These are phyloP conservation scores for Neocallimastix lanati DNA, from an alignment of 192 early-diverging fungal species.

Conservation along the genomic window DNA sequence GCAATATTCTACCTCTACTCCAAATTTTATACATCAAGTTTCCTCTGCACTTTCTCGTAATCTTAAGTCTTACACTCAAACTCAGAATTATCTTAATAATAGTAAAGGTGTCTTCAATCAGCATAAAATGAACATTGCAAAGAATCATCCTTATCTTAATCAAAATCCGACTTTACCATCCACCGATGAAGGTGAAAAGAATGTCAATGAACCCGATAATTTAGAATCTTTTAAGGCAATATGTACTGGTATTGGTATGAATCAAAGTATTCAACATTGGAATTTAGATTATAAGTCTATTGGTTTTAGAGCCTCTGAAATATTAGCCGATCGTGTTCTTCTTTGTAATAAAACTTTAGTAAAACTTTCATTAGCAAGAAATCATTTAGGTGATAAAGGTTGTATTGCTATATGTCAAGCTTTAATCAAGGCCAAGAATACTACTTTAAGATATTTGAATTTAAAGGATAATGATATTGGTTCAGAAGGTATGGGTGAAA, in stretches of 20 bases:
- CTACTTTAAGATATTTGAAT: not conserved
- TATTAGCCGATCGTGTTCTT: not conserved
- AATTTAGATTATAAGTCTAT: not conserved
- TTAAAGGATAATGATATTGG: not conserved
- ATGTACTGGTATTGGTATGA: not conserved
- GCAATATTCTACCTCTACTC: not conserved
- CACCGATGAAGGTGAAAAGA: not conserved
- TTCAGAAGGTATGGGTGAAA: not conserved
- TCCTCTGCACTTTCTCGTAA: not conserved
- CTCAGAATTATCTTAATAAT: not conserved
- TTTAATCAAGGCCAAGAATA: not conserved
- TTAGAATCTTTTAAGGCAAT: not conserved
- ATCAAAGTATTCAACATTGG: not conserved
- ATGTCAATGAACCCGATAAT: not conserved
- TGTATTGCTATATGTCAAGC: not conserved
- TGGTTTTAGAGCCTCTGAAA: not conserved
- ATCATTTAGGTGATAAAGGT: not conserved
- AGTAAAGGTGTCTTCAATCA: not conserved
- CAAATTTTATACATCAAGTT: not conserved
- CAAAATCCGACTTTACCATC: not conserved
- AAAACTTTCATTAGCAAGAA: not conserved
- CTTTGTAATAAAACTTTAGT: not conserved
- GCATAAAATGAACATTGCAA: not conserved
- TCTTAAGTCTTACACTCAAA: not conserved
- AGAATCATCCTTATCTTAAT: not conserved